Percentiles rank a stretch among this genome's conserved stretches.
Conservation (phyloP, 2,329 filamentous ascomycete species). For the Colletotrichum cordylinicola region DNA sequence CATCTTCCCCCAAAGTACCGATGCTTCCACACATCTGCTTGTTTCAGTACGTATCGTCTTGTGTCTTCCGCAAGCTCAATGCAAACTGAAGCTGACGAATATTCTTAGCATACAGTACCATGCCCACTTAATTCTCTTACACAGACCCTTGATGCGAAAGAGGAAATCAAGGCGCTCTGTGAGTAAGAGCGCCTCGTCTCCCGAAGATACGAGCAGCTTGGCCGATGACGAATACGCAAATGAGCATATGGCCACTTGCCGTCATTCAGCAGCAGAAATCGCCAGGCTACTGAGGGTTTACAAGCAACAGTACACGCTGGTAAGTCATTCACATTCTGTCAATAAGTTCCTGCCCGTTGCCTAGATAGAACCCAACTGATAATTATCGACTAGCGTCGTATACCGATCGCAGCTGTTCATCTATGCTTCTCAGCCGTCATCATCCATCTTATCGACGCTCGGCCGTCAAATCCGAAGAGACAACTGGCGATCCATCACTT, state of each 20-base stretch:
- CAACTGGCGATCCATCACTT: slow-evolving; percentile 18
- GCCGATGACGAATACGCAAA: not conserved
- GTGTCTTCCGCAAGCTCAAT: not conserved
- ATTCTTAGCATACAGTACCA: slow-evolving; percentile 26
- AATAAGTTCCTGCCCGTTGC: fast-evolving
- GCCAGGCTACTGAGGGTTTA: slow-evolving; percentile 23
- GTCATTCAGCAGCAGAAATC: slow-evolving; percentile 26
- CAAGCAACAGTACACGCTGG: slow-evolving; percentile 27
- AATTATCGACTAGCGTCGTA: slow-evolving; percentile 1
- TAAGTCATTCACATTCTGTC: not conserved
- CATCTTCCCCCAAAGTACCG: slow-evolving; percentile 9
- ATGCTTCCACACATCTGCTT: slow-evolving; percentile 28
- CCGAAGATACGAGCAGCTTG: not conserved
- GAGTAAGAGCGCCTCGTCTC: not conserved
- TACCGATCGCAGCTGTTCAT: slow-evolving; percentile 26
- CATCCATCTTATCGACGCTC: slow-evolving; percentile 25
- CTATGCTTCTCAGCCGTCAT: slow-evolving; percentile 22
- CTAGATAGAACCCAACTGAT: not conserved
- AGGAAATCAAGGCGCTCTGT: not conserved
- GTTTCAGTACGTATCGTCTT: slow-evolving; percentile 22
- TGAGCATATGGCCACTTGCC: slow-evolving; percentile 24
- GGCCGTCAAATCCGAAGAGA: slow-evolving; percentile 7
- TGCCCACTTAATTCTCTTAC: slow-evolving; percentile 24
- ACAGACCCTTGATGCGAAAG: slow-evolving; percentile 23
- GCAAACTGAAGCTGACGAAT: fast-evolving